Conservation (phyloP, 1,284 basidiomycete genomes). For the Violaceomyces palustris region DNA sequence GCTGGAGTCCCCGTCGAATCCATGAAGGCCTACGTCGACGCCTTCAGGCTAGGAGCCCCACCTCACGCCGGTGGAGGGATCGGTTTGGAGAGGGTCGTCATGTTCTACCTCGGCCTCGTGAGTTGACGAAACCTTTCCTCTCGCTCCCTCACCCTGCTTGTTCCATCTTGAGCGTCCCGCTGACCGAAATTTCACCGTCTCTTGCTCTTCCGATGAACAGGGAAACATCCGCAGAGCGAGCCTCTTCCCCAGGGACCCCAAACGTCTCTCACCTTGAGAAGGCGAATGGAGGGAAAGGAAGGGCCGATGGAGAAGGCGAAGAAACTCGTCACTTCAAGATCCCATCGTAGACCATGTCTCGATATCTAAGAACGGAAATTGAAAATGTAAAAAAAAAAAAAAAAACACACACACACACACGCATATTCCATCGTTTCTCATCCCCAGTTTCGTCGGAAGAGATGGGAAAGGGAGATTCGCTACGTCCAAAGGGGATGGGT, state of each 20-base stretch:
- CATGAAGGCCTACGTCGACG: constrained; percentile 88
- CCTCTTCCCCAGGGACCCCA: constrained; percentile 71
- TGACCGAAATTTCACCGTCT: background rate
- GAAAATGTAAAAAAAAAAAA: no score
- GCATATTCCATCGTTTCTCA: no score
- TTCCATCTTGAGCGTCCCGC: background rate
- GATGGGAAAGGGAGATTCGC: no score
- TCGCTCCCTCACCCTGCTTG: background rate
- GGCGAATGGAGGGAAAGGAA: no score
- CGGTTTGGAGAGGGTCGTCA: constrained; percentile 83
- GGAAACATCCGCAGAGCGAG: constrained; percentile 91
- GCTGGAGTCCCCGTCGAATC: constrained; percentile 71
- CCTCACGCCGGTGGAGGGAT: constrained; percentile 65
- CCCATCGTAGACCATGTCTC: no score
- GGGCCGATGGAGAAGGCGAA: no score
- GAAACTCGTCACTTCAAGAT: no score
- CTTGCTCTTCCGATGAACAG: constrained; percentile 60
- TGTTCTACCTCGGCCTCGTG: constrained; percentile 63
- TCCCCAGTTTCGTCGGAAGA: no score
- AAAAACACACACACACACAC: no score
- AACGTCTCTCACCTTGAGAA: constrained; percentile 52
- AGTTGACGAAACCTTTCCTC: constrained; percentile 1
- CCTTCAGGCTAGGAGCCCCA: constrained; percentile 86
- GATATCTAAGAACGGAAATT: no score
- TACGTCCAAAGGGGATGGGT: no score